A percentile compares a stretch with the other conserved stretches of the same genome.
phyloP scores from a whole-genome alignment of 371 early-diverging fungal genomes.

The Mortierella sp. region DNA sequence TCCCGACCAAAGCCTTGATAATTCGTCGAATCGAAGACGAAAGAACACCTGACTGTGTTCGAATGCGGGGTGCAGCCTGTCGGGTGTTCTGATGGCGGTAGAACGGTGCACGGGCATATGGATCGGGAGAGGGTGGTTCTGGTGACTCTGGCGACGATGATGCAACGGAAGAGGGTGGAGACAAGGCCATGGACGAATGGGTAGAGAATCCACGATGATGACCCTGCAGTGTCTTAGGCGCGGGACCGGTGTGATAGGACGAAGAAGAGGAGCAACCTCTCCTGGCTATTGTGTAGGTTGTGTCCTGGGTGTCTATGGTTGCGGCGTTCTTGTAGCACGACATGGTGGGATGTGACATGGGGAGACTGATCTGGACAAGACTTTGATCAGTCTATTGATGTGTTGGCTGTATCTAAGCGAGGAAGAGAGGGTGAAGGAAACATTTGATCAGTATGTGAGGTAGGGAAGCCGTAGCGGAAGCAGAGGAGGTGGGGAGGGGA shows the following conservation, averaged over 20 bases:
- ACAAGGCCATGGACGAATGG: conserved; percentile 9
- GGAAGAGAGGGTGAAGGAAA: too few species aligned
- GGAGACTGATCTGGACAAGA: too few species aligned
- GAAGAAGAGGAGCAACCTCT: conserved; percentile 10
- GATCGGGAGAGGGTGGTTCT: not conserved
- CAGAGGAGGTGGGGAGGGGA: too few species aligned
- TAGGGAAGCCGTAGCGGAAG: too few species aligned
- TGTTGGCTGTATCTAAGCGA: too few species aligned
- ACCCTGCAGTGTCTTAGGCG: not conserved
- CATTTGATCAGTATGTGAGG: too few species aligned
- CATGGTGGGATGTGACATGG: too few species aligned
- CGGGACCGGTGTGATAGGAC: conserved; percentile 1
- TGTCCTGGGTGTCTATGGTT: too few species aligned
- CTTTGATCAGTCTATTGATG: too few species aligned
- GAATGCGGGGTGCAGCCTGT: not conserved
- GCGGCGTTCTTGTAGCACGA: too few species aligned
- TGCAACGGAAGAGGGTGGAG: conserved; percentile 7
- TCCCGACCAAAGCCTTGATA: conserved; percentile 32
- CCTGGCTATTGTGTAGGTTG: too few species aligned
- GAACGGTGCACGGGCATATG: not conserved
- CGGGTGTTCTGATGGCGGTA: not conserved
- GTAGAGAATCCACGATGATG: conserved; percentile 27
- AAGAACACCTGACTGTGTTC: conserved; percentile 10
- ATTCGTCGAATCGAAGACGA: conserved; percentile 25
- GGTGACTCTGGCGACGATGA: not conserved